Base-by-base conservation (phyloP, 192 early-diverging fungal genomes). In the Helicostylum pulchrum region DNA sequence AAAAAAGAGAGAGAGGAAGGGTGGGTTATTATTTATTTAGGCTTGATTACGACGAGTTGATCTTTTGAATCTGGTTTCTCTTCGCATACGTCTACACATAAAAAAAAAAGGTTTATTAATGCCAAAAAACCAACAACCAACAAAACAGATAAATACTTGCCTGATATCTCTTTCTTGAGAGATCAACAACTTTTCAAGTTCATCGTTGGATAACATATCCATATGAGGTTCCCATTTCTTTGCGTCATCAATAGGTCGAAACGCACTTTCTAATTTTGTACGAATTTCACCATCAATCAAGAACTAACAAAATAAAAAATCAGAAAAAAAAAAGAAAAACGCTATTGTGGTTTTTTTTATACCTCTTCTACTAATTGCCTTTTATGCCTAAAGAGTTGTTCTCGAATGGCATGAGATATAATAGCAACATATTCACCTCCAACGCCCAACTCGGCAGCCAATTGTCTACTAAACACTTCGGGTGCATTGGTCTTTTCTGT, bases 401-500 rank as follows among this genome's bases (percentile, higher is more conserved):
- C 89, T 47, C 88, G 77, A 47, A 93, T 89, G 30, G 79, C 81
- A 67, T 89, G 85, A 1, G 90, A 80, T 62, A 94, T 90, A 32
- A 92, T 75, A 0, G 86, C 62, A 7, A 88, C 83, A 78, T 90
- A 94, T 66, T 92, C 91, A 9, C 89, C 88, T 0, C 89, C 91
- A 36, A 94, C 72, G 4, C 90, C 90, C 30, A 94, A 65, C 62
- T 94, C 92, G 23, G 84, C 74, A 2, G 85, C 78, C 52, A 92
- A 58, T 26, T 80, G 79, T 14, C 74, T 70, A 32, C 86, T 83
- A 70, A 94, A 94, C 26, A 83, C 84, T 64, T 93, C 92, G 2
- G 92, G 92, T 30, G 76, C 70, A 54, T 64, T 68, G 30, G 46
- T 71, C 61, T 20, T 70, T 17, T 42, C 65, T 65, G 73, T 67